phyloP scores from a whole-genome alignment of 2,329 filamentous ascomycete species.

The Colletotrichum musicola region DNA sequence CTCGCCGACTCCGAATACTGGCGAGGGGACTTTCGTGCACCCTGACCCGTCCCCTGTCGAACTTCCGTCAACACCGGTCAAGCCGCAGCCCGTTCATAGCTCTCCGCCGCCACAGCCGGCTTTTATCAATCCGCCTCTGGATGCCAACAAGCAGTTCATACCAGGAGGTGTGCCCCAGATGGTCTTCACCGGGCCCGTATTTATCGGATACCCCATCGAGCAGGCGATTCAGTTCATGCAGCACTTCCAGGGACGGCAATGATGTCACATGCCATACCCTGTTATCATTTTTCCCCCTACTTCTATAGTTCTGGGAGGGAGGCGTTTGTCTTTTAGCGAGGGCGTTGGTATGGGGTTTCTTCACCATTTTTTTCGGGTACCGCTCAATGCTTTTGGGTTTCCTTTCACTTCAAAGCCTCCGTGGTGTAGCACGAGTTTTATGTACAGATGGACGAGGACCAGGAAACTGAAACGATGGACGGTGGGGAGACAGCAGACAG shows the following conservation, averaged over 20 bases:
- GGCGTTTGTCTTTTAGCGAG: conserved; percentile 33
- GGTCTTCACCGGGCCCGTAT: conserved; percentile 93
- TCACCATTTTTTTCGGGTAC: background rate
- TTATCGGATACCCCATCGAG: conserved; percentile 90
- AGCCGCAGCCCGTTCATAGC: conserved; percentile 39
- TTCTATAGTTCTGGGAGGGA: background rate
- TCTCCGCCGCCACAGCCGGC: conserved; percentile 57
- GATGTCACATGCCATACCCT: conserved; percentile 13
- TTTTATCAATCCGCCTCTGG: conserved; percentile 62
- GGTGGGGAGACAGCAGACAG: conserved; percentile 30
- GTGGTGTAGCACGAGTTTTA: conserved; percentile 23
- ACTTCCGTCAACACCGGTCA: conserved; percentile 41
- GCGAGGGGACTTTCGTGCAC: conserved; percentile 31
- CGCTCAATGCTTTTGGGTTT: background rate
- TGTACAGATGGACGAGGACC: conserved; percentile 21
- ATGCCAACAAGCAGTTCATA: conserved; percentile 47
- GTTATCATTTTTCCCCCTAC: conserved; percentile 26
- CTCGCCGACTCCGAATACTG: conserved; percentile 31
- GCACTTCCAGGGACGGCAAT: conserved; percentile 58
- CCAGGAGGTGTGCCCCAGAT: conserved; percentile 69
- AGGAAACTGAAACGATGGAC: conserved; percentile 20
- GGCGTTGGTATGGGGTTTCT: conserved; percentile 28
- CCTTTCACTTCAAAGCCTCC: background rate
- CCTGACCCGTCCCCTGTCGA: conserved; percentile 35
- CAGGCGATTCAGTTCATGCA: conserved; percentile 84